A percentile compares a stretch with the other conserved stretches of the same genome.
These are phyloP conservation scores for Epichloe coenophiala DNA, from an alignment of 2,329 filamentous ascomycete species.

Conservation along the genomic window DNA sequence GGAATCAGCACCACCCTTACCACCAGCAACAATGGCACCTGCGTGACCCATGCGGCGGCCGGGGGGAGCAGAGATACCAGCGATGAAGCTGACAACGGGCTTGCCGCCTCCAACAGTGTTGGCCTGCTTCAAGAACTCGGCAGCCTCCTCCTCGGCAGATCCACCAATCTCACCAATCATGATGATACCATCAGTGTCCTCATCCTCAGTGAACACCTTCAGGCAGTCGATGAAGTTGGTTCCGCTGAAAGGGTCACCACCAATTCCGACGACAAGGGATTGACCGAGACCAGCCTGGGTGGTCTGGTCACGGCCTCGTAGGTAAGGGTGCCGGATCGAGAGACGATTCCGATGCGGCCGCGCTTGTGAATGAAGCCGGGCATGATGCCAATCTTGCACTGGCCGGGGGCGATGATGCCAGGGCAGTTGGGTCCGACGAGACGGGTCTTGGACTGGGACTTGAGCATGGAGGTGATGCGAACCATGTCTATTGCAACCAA, in stretches of 20 bases:
- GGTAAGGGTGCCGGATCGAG: conserved; percentile 91
- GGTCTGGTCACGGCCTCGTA: conserved; percentile 99
- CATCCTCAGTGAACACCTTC: conserved; percentile 88
- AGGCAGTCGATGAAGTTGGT: conserved; percentile 99
- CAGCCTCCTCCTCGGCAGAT: conserved; percentile 92
- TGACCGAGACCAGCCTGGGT: conserved; percentile 93
- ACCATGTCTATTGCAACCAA: conserved; percentile 65
- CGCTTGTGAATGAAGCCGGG: conserved; percentile 99
- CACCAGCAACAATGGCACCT: conserved; percentile 92
- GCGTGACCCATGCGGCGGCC: conserved; percentile 98
- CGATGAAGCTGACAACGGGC: conserved; percentile 96
- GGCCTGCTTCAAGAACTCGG: conserved; percentile 85
- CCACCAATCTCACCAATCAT: conserved; percentile 99
- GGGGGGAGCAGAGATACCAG: conserved; percentile 92
- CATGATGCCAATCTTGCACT: conserved; percentile 99
- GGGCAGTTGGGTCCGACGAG: conserved; percentile 97
- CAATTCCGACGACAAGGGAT: conserved; percentile 95
- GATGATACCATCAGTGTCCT: conserved; percentile 97
- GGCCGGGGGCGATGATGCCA: conserved; percentile 84
- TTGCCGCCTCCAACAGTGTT: conserved; percentile 78
- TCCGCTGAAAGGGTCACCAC: conserved; percentile 95
- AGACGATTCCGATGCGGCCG: conserved; percentile 96
- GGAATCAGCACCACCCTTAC: conserved; percentile 94
- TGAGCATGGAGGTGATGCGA: conserved; percentile 93
- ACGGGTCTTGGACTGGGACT: conserved; percentile 93